Base-by-base conservation (phyloP, 805 yeast species). In the Kuraishia piskuri region DNA sequence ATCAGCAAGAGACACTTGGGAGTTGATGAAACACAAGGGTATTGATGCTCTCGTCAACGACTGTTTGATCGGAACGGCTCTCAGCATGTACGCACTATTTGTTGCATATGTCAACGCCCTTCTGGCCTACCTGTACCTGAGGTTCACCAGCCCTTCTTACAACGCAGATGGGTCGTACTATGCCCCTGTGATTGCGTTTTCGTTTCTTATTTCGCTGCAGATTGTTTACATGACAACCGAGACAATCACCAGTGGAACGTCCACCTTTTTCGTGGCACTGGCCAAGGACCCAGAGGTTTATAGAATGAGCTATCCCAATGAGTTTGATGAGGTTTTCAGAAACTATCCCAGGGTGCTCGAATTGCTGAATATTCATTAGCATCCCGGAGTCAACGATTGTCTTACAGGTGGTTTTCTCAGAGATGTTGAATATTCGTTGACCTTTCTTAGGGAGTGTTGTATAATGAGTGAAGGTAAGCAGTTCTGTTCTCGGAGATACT, bases 1-100 rank as follows among this genome's bases (percentile, higher is more conserved):
- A 25, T 83, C 95, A 0, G 91, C 96, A 0, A 86, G 78, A 60
- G 92, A 88, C 55, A 87, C 97, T 0, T 86, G 90, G 81, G 80
- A 82, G 60, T 75, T 91, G 68, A 67, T 91, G 59, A 78, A 86
- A 62, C 82, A 76, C 64, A 86, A 89, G 66, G 97, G 97, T 36
- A 74, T 88, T 66, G 90, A 88, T 67, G 91, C 94, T 1, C 70
- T 92, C 60, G 80, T 90, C 56, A 90, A 88, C 62, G 96, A 91
- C 68, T 85, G 89, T 58, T 76, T 91, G 56, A 83, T 91, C 52
- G 84, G 83, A 57, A 83, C 91, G 2, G 87, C 96, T 0, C 70
- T 90, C 57, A 80, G 84, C n/a, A 80, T 91, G 59, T 91, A 86
- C 63, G 71, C 94, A 0, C 65, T 86, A 49, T 82, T 90, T 61